Evolutionary conservation across 805 yeast species (phyloP).

Genomic region (Wickerhamomyces bovis): DNA sequence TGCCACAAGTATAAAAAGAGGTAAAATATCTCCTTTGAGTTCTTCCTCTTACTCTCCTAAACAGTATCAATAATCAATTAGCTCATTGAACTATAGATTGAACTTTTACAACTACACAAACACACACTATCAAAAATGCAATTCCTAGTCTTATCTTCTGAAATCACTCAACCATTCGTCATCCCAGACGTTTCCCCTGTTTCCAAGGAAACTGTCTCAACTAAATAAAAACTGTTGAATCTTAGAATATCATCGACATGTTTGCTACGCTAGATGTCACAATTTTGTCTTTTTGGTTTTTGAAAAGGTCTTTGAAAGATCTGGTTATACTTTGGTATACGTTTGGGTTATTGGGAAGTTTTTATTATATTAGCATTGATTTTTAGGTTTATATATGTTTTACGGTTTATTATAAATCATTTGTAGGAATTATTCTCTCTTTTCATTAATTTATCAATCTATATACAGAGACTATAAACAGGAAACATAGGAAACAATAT

Average conservation of each 20-base stretch:
- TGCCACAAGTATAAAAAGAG: not conserved
- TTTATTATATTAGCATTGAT: too few species aligned
- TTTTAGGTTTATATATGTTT: too few species aligned
- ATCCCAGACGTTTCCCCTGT: constrained; percentile 60
- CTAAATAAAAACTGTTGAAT: not conserved
- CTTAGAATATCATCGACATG: too few species aligned
- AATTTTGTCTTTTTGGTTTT: not conserved
- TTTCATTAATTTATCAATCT: too few species aligned
- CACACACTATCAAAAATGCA: constrained; percentile 14
- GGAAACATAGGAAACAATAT: too few species aligned
- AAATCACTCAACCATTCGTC: constrained; percentile 55
- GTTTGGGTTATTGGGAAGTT: not conserved
- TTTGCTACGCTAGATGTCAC: too few species aligned
- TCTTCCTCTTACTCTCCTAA: too few species aligned
- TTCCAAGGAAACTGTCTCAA: constrained; percentile 7
- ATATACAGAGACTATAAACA: too few species aligned
- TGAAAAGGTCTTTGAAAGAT: not conserved
- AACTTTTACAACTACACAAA: not conserved
- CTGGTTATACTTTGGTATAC: not conserved
- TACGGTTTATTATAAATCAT: too few species aligned
- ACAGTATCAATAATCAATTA: not conserved
- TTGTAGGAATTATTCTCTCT: too few species aligned
- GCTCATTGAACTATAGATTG: too few species aligned
- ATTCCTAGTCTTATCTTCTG: constrained; percentile 52
- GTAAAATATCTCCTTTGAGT: not conserved